Evolutionary conservation across 2,329 filamentous ascomycete species (phyloP).

Genomic region (Pseudogymnoascus sp.): DNA sequence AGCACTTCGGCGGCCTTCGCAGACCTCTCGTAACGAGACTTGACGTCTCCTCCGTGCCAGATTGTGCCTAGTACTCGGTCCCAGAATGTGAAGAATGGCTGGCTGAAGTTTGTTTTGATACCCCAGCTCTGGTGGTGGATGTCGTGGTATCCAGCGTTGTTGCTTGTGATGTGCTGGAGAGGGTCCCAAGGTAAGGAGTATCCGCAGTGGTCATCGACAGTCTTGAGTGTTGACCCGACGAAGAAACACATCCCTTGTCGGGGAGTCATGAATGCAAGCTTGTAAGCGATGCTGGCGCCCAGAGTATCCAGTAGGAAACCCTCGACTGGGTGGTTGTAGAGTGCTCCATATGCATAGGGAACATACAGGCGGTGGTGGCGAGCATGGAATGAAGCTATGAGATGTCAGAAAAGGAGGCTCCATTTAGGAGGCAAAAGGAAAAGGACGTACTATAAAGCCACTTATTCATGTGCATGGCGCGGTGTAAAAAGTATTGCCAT

Average conservation of each 20-base stretch:
- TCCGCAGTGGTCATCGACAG: conserved; percentile 94
- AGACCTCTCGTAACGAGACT: conserved; percentile 21
- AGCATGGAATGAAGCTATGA: conserved; percentile 75
- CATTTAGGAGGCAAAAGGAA: neutral
- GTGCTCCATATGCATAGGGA: conserved; percentile 90
- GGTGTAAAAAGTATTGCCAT: conserved; percentile 97
- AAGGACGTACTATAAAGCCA: conserved; percentile 85
- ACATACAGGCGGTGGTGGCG: conserved; percentile 96
- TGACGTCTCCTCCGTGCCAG: conserved; percentile 24
- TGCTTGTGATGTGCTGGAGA: conserved; percentile 81
- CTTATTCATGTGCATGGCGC: conserved; percentile 93
- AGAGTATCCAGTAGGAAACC: conserved; percentile 89
- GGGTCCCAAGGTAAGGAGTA: conserved; percentile 95
- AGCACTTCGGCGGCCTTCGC: conserved; percentile 24
- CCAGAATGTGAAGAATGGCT: conserved; percentile 95
- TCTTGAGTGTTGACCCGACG: conserved; percentile 83
- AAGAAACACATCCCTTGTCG: conserved; percentile 89
- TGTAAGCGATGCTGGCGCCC: conserved; percentile 76
- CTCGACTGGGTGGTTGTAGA: conserved; percentile 95
- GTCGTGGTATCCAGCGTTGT: conserved; percentile 95
- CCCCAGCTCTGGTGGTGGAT: conserved; percentile 99
- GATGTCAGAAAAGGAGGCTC: conserved; percentile 16
- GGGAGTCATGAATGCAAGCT: conserved; percentile 71
- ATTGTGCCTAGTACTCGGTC: conserved; percentile 68
- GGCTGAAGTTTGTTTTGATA: conserved; percentile 90